Evolutionary conservation across 2,329 filamentous ascomycete genomes (phyloP), one percentile per base, ranked within the genome.

Genomic region (Ilyonectria destructans): DNA sequence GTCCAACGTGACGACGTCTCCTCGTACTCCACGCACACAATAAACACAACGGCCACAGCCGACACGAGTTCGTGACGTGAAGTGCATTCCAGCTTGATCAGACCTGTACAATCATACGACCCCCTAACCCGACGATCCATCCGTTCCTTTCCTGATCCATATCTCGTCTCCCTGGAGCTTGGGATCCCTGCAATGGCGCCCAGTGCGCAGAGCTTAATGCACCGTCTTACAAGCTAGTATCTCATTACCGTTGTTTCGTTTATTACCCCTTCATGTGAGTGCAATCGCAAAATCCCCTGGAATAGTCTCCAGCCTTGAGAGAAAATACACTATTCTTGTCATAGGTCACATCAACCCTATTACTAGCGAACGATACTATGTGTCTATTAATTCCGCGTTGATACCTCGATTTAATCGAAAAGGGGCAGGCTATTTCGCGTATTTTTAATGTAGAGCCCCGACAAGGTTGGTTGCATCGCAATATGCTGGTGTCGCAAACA

Each of bases 81-180:
- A 69, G 33, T 37, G 29, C 67, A 69, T 69, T 69, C 67, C 62
- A 67, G 21, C 17, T 49, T 9, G 31, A 57, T 52, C 40, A 46
- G 58, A 54, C 40, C 26, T 60, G 35, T 37, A 4, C 48, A 58
- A 63, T 67, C 63, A 54, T 69, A 40, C 58, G 48, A 67, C 45
- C 29, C 29, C 26, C 49, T 65, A 37, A 45, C 29, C 26, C 13
- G 33, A 12, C 58, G 31, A 55, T 57, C 35, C 45, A 37, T 61
- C 45, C 51, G 31, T 61, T 23, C 46, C 26, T n/a, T 58, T 58
- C n/a, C 17, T 33, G 49, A 43, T 52, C 62, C 58, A 52, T 49
- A 52, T 49, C 62, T 61, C 45, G 40, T 54, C 57, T 61, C 57
- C 57, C 51, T 65, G 15, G 26, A 57, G 58, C 54, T 43, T 33